Evolutionary conservation across 805 yeast species (phyloP), one percentile per base, ranked within the genome.

Genomic region (Debaryomyces tyrocola): DNA sequence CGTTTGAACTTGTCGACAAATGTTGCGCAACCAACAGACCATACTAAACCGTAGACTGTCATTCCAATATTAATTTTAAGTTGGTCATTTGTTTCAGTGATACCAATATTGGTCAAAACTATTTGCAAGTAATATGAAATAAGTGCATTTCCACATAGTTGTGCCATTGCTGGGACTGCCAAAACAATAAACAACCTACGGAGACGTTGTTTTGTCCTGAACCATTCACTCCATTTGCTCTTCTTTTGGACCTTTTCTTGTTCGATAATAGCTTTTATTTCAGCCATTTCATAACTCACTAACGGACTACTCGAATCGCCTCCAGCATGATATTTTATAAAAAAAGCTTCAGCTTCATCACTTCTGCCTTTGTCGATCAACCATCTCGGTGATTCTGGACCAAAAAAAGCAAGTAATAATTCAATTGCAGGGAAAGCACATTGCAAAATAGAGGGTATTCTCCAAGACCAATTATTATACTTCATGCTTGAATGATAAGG

Each of bases 401-500:
- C 63, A 43, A 68, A 62, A 36, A 64, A 52, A 12, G 75, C 63
- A 41, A 77, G 68, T 2, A 56, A 40, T 14, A 70, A 64, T 52
- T 79, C 66, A 21, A 77, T 47, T 9, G 62, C 48, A 7, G 83
- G 82, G 46, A 79, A 80, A 33, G 77, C 54, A 20, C 77, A 67
- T 51, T 78, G 82, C 39, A 79, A 58, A 4, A 73, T 77, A 28
- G 77, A 63, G 4, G 82, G 82, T 41, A 78, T 60, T 56, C 80
- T 58, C 90, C 91, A 62, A 79, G 84, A 60, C 82, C 86, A 48
- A 82, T 69, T 37, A 41, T 24, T 35, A n/a, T 41, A 20, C n/a
- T 41, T 41, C 39, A 34, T 31, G 6, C 85, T 86, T 82, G 67
- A 82, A 82, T 10, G 87, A 85, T 56, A 83, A 69, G 58, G 82